Evolutionary conservation across 768 basidiomycete species (phyloP).

Genomic region (Dictyophora rubrovolvata): DNA sequence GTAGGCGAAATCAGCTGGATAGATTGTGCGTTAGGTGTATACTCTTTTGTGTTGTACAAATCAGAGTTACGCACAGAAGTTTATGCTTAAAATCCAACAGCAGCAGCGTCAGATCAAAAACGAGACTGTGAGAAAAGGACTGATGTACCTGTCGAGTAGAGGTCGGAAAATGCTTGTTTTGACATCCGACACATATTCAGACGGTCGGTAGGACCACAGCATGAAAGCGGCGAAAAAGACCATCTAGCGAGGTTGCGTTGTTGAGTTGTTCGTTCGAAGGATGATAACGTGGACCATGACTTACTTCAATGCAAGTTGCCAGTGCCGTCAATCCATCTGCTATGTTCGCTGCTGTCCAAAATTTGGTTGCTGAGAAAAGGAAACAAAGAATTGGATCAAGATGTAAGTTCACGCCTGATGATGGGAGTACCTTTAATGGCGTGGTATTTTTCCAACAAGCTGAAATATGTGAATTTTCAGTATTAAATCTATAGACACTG

Average conservation of each 20-base stretch:
- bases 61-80: conserved; percentile 17
- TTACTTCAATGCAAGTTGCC: conserved; percentile 73
- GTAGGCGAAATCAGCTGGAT: conserved; percentile 47
- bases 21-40: background rate
- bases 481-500: no score
- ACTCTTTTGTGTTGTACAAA: conserved; percentile 2
- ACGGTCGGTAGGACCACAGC: conserved; percentile 73
- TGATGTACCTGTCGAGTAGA: conserved; percentile 42
- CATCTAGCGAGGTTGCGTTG: conserved; percentile 42
- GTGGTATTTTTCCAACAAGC: conserved; percentile 42
- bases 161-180: conserved; percentile 58
- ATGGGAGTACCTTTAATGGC: conserved; percentile 51
- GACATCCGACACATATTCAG: conserved; percentile 41
- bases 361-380: conserved; percentile 44
- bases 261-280: background rate
- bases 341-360: conserved; percentile 80
- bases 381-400: background rate
- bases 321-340: conserved; percentile 78
- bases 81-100: conserved; percentile 11
- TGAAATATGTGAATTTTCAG: conserved; percentile 37
- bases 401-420: background rate
- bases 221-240: conserved; percentile 67
- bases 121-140: background rate
- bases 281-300: conserved; percentile 12
- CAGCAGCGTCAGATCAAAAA: no score